Evolutionary conservation across 176 grass and related monocot genomes (phyloP).

Genomic region (Elaeis guineensis): DNA sequence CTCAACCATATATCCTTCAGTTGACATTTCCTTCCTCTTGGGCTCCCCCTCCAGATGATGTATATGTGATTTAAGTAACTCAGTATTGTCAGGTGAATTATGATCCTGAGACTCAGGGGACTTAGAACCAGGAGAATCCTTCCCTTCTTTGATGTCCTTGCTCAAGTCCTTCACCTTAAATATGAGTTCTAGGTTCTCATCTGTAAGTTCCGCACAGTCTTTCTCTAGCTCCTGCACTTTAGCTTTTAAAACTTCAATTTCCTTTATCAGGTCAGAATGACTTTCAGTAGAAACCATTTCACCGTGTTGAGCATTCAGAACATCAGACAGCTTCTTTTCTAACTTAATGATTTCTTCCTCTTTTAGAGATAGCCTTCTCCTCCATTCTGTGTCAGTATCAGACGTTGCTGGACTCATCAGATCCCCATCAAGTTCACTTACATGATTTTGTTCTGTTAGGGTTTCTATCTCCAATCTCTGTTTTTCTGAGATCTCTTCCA

Average conservation of each 20-base stretch:
- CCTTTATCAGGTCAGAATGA: slow-evolving; percentile 57
- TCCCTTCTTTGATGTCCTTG: slow-evolving; percentile 24
- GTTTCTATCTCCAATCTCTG: slow-evolving; percentile 47
- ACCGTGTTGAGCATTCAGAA: slow-evolving; percentile 25
- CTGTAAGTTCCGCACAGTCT: slow-evolving; percentile 72
- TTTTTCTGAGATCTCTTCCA: slow-evolving; percentile 74
- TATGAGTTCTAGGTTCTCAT: slow-evolving; percentile 75
- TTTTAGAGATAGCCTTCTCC: slow-evolving; percentile 43
- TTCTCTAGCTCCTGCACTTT: slow-evolving; percentile 87
- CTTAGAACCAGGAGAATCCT: slow-evolving; percentile 25
- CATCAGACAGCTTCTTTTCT: slow-evolving; percentile 48
- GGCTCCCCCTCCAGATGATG: slow-evolving; percentile 28
- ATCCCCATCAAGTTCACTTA: slow-evolving; percentile 21
- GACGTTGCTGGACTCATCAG: slow-evolving; percentile 21
- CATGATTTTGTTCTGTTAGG: slow-evolving; percentile 23
- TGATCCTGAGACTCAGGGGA: slow-evolving; percentile 1
- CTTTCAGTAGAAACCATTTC: slow-evolving; percentile 23
- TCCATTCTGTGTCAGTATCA: slow-evolving; percentile 36
- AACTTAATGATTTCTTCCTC: slow-evolving; percentile 65
- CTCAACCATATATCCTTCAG: slow-evolving; percentile 16
- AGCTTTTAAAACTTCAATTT: slow-evolving; percentile 56
- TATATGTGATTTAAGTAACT: slow-evolving; percentile 38
- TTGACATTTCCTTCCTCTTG: slow-evolving; percentile 18
- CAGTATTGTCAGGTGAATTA: too few species aligned
- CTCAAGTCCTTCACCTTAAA: slow-evolving; percentile 66